Percentiles rank a stretch among this genome's conserved stretches.
Evolutionary conservation across 306 rosid genomes (phyloP).

Genomic region (Hylodesmum podocarpum): DNA sequence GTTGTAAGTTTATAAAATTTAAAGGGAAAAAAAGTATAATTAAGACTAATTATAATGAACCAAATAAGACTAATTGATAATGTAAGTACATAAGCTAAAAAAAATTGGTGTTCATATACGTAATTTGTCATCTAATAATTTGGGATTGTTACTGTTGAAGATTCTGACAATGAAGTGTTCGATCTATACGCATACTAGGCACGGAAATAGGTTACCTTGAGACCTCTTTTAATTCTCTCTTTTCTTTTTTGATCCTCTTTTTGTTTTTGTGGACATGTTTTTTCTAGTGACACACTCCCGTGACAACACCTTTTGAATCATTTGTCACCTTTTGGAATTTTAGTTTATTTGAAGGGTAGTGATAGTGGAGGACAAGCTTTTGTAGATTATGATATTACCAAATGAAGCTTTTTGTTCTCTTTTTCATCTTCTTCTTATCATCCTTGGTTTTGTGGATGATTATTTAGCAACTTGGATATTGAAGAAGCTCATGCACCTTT

Average conservation of each 20-base stretch:
- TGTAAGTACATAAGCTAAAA: not conserved
- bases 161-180: slow-evolving; percentile 26
- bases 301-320: slow-evolving; percentile 29
- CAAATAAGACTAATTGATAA: too few relatives aligned
- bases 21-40: too few relatives aligned
- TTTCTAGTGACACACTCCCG: slow-evolving; percentile 26
- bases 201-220: slow-evolving; percentile 20
- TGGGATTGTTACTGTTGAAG: not conserved
- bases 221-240: not conserved
- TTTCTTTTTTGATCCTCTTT: not conserved
- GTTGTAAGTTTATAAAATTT: too few relatives aligned
- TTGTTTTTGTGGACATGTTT: not conserved
- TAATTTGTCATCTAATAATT: not conserved
- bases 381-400: slow-evolving; percentile 36
- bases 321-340: slow-evolving; percentile 28
- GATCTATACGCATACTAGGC: not conserved
- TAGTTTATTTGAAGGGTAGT: slow-evolving; percentile 24
- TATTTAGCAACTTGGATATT: slow-evolving; percentile 2
- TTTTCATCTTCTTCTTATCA: slow-evolving; percentile 25
- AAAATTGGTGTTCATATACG: slow-evolving; percentile 5
- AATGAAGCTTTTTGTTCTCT: slow-evolving; percentile 25
- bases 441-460: slow-evolving; percentile 25
- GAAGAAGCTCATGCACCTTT: not conserved
- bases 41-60: too few relatives aligned
- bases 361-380: slow-evolving; percentile 48